Evolutionary conservation across 257 asterid species (phyloP).

Genomic region (Nicotiana knightiana): DNA sequence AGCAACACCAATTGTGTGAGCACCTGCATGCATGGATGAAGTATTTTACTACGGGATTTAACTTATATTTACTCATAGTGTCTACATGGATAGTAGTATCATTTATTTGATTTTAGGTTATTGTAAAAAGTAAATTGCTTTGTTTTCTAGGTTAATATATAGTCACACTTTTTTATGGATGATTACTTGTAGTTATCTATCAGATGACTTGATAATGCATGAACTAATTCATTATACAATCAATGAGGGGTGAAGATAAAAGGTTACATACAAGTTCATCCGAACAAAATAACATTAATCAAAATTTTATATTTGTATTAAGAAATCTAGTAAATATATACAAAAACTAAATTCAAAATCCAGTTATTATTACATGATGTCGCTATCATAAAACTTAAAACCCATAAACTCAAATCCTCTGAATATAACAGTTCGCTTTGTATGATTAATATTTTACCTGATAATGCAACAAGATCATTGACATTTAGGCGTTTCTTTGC

Average conservation of each 20-base stretch:
- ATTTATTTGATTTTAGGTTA: too few species aligned
- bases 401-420: too few species aligned
- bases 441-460: constrained; percentile 25
- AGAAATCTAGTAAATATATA: too few species aligned
- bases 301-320: too few species aligned
- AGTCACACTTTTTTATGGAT: not conserved
- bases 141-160: too few species aligned
- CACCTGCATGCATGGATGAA: not conserved
- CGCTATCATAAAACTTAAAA: too few species aligned
- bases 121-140: too few species aligned
- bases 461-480: constrained; percentile 45
- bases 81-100: not conserved
- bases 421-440: not conserved
- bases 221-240: not conserved
- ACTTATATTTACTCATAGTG: not conserved
- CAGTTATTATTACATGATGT: too few species aligned
- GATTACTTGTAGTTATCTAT: not conserved
- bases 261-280: too few species aligned
- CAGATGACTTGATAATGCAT: not conserved
- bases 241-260: too few species aligned
- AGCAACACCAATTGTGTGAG: constrained; percentile 12
- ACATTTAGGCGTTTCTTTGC: constrained; percentile 27
- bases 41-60: not conserved
- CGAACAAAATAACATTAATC: too few species aligned
- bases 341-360: too few species aligned